Evolutionary conservation across 2,329 filamentous ascomycete species (phyloP).

Genomic region (Penicillium sp.): DNA sequence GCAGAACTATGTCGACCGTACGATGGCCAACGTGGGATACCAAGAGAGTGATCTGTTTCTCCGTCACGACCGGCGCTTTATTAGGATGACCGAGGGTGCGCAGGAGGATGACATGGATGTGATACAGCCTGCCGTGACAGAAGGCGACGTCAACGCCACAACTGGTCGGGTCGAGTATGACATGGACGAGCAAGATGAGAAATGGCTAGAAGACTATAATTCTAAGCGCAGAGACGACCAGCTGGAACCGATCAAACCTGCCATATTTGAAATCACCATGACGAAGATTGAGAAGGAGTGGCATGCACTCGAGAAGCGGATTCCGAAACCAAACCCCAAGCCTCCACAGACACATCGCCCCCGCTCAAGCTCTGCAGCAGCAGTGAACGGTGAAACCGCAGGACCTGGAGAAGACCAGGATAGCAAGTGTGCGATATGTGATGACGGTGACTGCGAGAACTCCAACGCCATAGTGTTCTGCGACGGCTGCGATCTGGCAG

Average conservation of each 20-base stretch:
- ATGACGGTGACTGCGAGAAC: slow-evolving; percentile 99
- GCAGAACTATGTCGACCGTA: slow-evolving; percentile 90
- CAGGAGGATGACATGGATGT: slow-evolving; percentile 68
- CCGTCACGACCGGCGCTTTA: slow-evolving; percentile 73
- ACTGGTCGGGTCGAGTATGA: slow-evolving; percentile 94
- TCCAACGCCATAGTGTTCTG: slow-evolving; percentile 99
- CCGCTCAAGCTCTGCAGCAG: slow-evolving; percentile 88
- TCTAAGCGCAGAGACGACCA: slow-evolving; percentile 72
- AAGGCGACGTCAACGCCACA: slow-evolving; percentile 61
- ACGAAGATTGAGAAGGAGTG: slow-evolving; percentile 99
- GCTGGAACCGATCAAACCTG: slow-evolving; percentile 83
- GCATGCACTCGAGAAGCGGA: slow-evolving; percentile 93
- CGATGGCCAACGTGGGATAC: slow-evolving; percentile 94
- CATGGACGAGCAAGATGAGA: slow-evolving; percentile 99
- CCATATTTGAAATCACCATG: slow-evolving; percentile 96
- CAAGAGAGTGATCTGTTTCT: slow-evolving; percentile 92
- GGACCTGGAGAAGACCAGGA: slow-evolving; percentile 87
- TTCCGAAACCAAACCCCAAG: slow-evolving; percentile 95
- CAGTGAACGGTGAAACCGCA: slow-evolving; percentile 89
- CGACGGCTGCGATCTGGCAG: slow-evolving; percentile 94
- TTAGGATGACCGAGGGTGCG: slow-evolving; percentile 64
- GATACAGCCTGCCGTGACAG: slow-evolving; percentile 57
- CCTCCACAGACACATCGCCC: slow-evolving; percentile 93
- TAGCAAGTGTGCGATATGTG: slow-evolving; percentile 95
- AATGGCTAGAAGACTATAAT: slow-evolving; percentile 90